These are phyloP conservation scores for Yamadazyma triangularis DNA, from an alignment of 1,139 yeast species.

Conservation along the genomic window DNA sequence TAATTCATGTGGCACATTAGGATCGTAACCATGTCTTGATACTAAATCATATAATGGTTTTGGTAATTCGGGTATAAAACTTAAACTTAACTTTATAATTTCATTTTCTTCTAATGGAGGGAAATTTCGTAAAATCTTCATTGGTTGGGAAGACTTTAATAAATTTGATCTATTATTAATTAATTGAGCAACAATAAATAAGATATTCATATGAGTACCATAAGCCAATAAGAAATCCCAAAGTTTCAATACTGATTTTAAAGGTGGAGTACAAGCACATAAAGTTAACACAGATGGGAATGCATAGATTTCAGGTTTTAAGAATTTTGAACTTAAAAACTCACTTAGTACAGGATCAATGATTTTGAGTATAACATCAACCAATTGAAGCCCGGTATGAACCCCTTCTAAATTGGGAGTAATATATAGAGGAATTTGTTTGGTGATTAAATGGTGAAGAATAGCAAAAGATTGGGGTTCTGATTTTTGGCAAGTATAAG, in stretches of 20 bases:
- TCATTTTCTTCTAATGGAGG: conserved; percentile 73
- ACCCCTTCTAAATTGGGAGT: conserved; percentile 80
- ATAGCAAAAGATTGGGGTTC: conserved; percentile 86
- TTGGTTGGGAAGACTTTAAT: conserved; percentile 60
- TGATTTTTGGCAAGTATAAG: conserved; percentile 63
- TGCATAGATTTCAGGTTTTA: conserved; percentile 83
- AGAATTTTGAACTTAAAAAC: conserved; percentile 56
- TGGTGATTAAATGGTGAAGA: conserved; percentile 52
- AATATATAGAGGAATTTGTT: conserved; percentile 73
- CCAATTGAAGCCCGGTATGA: conserved; percentile 66
- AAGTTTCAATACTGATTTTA: conserved; percentile 65
- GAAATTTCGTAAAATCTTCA: conserved; percentile 67
- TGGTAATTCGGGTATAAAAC: conserved; percentile 77
- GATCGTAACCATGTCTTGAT: conserved; percentile 69
- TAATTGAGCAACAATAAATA: conserved; percentile 82
- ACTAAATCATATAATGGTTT: conserved; percentile 62
- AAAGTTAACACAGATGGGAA: conserved; percentile 84
- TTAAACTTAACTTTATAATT: conserved; percentile 72
- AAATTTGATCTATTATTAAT: conserved; percentile 62
- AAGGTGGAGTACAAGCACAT: conserved; percentile 87
- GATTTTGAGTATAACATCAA: conserved; percentile 65
- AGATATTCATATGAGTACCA: conserved; percentile 83
- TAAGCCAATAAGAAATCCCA: conserved; percentile 94
- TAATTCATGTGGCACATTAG: conserved; percentile 36
- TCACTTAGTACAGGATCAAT: conserved; percentile 71